Evolutionary conservation across 1,284 basidiomycete genomes (phyloP), one percentile per base, ranked within the genome.

Genomic region (Trichosporon sp.): DNA sequence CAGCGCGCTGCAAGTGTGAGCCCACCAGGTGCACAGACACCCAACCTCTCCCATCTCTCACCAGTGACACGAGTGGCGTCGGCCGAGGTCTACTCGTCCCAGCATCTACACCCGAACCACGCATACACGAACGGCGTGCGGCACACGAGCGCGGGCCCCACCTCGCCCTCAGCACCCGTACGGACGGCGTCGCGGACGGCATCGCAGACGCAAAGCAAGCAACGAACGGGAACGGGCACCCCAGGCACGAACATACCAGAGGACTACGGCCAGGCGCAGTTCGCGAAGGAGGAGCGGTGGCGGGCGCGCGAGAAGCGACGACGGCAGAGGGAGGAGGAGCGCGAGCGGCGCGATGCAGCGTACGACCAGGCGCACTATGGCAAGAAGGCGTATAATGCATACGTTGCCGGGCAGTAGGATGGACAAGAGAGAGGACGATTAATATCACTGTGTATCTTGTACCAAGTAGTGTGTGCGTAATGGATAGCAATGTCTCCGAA

Each of bases 361-460:
- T 63, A 63, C 16, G 59, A 63, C 16, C 32, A 37, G 31, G 35
- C 14, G 35, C 59, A 37, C 59, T 63, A 63, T 8, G 59, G 59
- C 16, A 7, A 12, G 6, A 19, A 37, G 8, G 59, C 14, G 14
- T 63, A 63, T 16, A 35, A 54, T 19, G 21, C 51, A 19, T 54
- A 54, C 48, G 19, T 10, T 10, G 51, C 51, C 19, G 43, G 4
- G 43, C 43, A 46, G 43, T 46, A 46, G 40, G 40, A 26, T 26
- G 26, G 26, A 26, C 26, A 14, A 43, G 40, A 11, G 3, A 12
- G 40, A 16, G 14, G 11, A 14, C 7, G 40, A 16, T 11, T 43
- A 16, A 12, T 43, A 43, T 11, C 40, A 11, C 40, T 43, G 40
- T 43, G 40, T 43, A 43, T 11, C 8, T 4, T 43, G 10, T 43